phyloP scores from a whole-genome alignment of 371 early-diverging fungal genomes.

The Mortierella polycephala region DNA sequence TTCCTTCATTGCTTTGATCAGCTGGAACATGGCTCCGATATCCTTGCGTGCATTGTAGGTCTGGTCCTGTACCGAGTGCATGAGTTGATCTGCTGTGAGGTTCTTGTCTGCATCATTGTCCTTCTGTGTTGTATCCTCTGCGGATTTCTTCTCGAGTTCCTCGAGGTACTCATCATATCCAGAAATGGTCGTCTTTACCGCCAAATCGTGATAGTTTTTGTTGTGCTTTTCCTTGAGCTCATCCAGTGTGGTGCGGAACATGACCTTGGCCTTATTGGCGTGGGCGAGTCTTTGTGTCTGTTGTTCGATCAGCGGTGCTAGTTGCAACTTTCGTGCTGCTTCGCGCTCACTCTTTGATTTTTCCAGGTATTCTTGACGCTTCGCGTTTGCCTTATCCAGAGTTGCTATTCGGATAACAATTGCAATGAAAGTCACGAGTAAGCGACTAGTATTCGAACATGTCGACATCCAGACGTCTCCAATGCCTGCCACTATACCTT shows the following conservation, averaged over 20 bases:
- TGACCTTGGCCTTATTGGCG: conserved; percentile 54
- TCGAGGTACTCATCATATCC: conserved; percentile 69
- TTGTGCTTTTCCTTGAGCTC: conserved; percentile 78
- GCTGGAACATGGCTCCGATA: conserved; percentile 26
- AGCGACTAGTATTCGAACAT: not conserved
- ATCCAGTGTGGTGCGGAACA: conserved; percentile 59
- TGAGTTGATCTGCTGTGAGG: conserved; percentile 7
- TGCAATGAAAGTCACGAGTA: not conserved
- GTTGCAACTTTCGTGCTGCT: conserved; percentile 20
- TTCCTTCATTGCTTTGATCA: conserved; percentile 39
- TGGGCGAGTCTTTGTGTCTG: conserved; percentile 54
- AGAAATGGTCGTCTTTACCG: conserved; percentile 72
- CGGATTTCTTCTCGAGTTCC: conserved; percentile 11
- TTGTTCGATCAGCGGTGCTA: conserved; percentile 32
- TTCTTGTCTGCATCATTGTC: conserved; percentile 3
- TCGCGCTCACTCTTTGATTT: conserved; percentile 29
- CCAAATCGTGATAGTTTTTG: conserved; percentile 82
- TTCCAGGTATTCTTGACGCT: conserved; percentile 22
- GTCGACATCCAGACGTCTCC: no score
- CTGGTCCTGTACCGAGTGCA: conserved; percentile 1
- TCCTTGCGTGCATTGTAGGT: conserved; percentile 23
- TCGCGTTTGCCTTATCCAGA: conserved; percentile 40
- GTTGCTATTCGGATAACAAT: conserved; percentile 21
- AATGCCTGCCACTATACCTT: conserved; percentile 37
- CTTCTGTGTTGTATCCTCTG: not conserved